Evolutionary conservation across 2,329 filamentous ascomycete species (phyloP), one percentile per base, ranked within the genome.

Genomic region (Colletotrichum sp.): DNA sequence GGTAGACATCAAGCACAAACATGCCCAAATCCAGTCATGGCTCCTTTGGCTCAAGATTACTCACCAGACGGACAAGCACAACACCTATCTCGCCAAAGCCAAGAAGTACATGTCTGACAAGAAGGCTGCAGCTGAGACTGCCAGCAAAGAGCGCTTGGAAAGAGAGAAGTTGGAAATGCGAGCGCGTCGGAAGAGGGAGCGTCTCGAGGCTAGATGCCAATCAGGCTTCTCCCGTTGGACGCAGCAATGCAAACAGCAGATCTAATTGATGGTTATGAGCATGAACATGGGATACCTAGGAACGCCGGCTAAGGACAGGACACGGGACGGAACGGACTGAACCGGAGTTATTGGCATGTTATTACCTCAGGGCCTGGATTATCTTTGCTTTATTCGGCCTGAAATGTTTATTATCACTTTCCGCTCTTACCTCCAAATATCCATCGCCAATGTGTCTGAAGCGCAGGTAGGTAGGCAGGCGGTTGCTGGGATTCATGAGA

Each of bases 1-100:
- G 61, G 78, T 89, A 3, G 82, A 87, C 30, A 81, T 91, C 7
- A 82, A 84, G 1, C 78, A 92, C 12, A 82, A 92, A 32, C 86
- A 86, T 52, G 89, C 91, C 16, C 91, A 92, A 80, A 84, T 93
- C 30, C 85, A 84, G 59, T 91, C 91, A 16, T 91, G 88, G 81
- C 85, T 92, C 36, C 86, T 88, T 84, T 92, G 90, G 90, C 83
- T 93, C 66, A 89, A 87, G 80, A 66, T 91, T 36, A 89, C 87
- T 67, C 89, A 89, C 25, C 89, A 87, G 78, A 81, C 79, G 4
- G 85, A 87, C 19, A 88, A 90, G 78, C 84, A 88, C 68, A 80
- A 84, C 5, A 84, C 83, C 4, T 92, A 91, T 77, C 79, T 86
- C 71, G 82, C 81, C 68, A 90, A 90, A 77, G 82, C 84, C 25